These are phyloP conservation scores for Fomitopsis palustris DNA, from an alignment of 1,284 basidiomycete species.

Conservation along the genomic window DNA sequence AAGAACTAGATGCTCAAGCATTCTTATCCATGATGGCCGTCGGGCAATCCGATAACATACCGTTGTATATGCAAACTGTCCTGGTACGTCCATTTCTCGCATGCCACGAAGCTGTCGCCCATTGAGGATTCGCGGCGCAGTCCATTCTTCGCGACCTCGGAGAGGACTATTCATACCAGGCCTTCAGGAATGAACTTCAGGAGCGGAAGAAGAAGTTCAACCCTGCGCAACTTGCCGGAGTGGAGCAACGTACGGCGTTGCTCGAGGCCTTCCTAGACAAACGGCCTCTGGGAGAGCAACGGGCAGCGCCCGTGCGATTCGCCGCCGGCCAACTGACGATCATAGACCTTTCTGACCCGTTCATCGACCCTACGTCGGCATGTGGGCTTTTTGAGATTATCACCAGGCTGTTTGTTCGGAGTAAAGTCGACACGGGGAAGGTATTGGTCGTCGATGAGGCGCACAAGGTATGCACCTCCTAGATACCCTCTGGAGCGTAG, in stretches of 20 bases:
- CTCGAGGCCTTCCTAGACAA: constrained; percentile 19
- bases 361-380: constrained; percentile 60
- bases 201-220: constrained; percentile 17
- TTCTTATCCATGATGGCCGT: constrained; percentile 35
- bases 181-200: constrained; percentile 16
- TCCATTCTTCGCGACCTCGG: constrained; percentile 25
- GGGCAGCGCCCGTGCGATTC: constrained; percentile 15
- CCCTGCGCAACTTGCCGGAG: constrained; percentile 18
- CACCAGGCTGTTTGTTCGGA: constrained; percentile 54
- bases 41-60: constrained; percentile 22
- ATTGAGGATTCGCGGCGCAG: constrained; percentile 4
- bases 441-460: constrained; percentile 68
- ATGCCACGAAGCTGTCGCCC: neutral
- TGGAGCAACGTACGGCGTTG: constrained; percentile 23
- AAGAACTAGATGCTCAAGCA: constrained; percentile 29
- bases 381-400: constrained; percentile 67
- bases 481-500: neutral
- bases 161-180: constrained; percentile 20
- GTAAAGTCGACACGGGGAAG: constrained; percentile 55
- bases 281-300: neutral
- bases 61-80: constrained; percentile 24
- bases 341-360: constrained; percentile 55
- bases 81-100: constrained; percentile 12
- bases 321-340: constrained; percentile 24
- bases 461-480: constrained; percentile 47